Conservation (phyloP, 129 eudicot species). For the Lonicera japonica region DNA sequence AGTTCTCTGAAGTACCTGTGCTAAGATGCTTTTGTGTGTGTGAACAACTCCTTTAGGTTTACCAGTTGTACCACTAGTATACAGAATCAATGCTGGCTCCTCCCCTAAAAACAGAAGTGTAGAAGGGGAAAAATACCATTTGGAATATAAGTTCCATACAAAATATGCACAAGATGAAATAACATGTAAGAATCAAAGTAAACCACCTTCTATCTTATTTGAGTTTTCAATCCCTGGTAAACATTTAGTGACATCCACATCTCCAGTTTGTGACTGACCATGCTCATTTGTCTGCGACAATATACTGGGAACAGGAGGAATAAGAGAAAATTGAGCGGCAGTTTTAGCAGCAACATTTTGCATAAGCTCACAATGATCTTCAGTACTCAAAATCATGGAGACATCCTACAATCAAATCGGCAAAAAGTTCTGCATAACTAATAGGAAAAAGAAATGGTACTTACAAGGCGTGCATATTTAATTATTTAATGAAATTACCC, state of each 20-base stretch:
- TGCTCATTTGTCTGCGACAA: slow-evolving; percentile 17
- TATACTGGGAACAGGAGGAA: slow-evolving; percentile 55
- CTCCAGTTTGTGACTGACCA: slow-evolving; percentile 17
- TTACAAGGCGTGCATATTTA: not conserved
- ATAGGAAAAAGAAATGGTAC: not conserved
- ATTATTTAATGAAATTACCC: too few species aligned
- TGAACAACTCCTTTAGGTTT: slow-evolving; percentile 99
- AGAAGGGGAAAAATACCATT: not conserved
- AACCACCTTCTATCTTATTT: slow-evolving; percentile 44
- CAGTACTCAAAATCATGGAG: slow-evolving; percentile 83
- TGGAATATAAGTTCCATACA: not conserved
- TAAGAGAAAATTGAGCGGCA: slow-evolving; percentile 56
- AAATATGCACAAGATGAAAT: not conserved
- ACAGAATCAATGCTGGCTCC: slow-evolving; percentile 82
- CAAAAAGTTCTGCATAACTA: not conserved
- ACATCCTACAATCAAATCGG: slow-evolving; percentile 52
- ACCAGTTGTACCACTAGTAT: slow-evolving; percentile 98
- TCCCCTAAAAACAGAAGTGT: slow-evolving; percentile 37
- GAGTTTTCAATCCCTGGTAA: slow-evolving; percentile 25
- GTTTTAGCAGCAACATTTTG: slow-evolving; percentile 65
- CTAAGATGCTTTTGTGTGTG: slow-evolving; percentile 78
- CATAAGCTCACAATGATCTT: slow-evolving; percentile 84
- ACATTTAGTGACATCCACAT: slow-evolving; percentile 17
- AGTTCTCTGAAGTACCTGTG: slow-evolving; percentile 50
- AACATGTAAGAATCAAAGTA: slow-evolving; percentile 1